Conservation (phyloP, 2,329 filamentous ascomycete genomes). For the Penicillium sp. region DNA sequence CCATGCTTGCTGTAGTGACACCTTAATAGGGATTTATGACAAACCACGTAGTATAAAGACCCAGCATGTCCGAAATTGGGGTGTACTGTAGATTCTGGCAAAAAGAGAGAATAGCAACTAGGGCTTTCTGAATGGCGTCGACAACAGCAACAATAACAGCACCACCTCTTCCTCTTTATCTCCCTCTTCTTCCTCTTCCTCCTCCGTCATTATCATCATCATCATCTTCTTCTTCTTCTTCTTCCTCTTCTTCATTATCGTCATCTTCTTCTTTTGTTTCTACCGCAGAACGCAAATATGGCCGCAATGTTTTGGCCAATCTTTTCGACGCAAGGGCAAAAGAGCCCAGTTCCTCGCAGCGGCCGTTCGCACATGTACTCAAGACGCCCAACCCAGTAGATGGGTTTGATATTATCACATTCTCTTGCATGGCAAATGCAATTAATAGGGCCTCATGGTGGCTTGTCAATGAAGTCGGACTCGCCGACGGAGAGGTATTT, state of each 20-base stretch:
- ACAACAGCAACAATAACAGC: background rate
- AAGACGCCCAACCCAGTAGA: slow-evolving; percentile 11
- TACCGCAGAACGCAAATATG: slow-evolving; percentile 9
- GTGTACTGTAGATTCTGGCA: background rate
- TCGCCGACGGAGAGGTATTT: slow-evolving; percentile 11
- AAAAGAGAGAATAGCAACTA: background rate
- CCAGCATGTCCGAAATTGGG: background rate
- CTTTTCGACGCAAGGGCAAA: slow-evolving; percentile 14
- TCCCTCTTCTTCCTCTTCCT: background rate
- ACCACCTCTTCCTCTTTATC: background rate
- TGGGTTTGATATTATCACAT: slow-evolving; percentile 11
- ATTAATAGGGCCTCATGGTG: slow-evolving; percentile 15
- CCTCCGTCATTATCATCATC: background rate
- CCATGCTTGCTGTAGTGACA: background rate
- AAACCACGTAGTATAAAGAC: background rate
- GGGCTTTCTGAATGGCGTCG: background rate
- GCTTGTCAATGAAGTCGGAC: slow-evolving; percentile 8
- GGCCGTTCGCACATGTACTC: slow-evolving; percentile 11
- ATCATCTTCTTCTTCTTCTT: background rate
- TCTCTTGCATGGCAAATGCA: slow-evolving; percentile 10
- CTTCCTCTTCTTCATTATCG: background rate
- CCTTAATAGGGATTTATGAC: background rate
- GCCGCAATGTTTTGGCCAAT: slow-evolving; percentile 7
- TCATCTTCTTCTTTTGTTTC: background rate
- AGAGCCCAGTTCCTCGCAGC: background rate